phyloP scores from a whole-genome alignment of 345 rosid species.

The Physaria fendleri region DNA sequence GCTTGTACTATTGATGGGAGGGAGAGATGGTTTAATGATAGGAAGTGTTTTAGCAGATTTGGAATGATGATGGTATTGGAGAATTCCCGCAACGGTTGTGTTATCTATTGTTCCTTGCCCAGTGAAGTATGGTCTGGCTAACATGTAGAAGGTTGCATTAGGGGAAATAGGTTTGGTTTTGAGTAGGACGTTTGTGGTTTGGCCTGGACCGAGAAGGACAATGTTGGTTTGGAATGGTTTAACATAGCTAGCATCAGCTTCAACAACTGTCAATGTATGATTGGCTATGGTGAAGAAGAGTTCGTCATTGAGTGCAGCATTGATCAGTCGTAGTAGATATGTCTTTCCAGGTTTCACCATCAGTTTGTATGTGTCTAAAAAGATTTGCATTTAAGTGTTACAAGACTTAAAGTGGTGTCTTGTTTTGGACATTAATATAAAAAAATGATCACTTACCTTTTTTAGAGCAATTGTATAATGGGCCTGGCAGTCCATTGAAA shows the following conservation, averaged over 20 bases:
- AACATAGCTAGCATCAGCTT: conserved; percentile 69
- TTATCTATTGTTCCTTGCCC: conserved; percentile 64
- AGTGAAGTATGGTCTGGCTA: conserved; percentile 65
- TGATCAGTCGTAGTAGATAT: conserved; percentile 64
- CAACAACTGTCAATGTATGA: conserved; percentile 57
- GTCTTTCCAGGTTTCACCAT: conserved; percentile 64
- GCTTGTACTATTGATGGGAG: conserved; percentile 50
- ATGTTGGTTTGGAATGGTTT: conserved; percentile 59
- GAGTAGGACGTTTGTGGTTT: conserved; percentile 66
- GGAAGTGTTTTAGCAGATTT: conserved; percentile 22
- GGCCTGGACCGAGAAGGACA: conserved; percentile 53
- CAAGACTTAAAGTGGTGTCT: not conserved
- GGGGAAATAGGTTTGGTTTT: conserved; percentile 49
- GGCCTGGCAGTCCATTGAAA: conserved; percentile 75
- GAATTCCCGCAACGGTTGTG: conserved; percentile 58
- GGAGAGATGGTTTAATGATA: conserved; percentile 43
- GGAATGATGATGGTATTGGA: conserved; percentile 38
- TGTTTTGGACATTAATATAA: not conserved
- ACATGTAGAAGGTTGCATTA: conserved; percentile 49
- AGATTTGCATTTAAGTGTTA: not conserved
- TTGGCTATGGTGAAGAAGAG: conserved; percentile 74
- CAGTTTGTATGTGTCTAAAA: conserved; percentile 51
- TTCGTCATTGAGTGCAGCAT: conserved; percentile 70
- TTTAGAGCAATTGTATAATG: conserved; percentile 64
- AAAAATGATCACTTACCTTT: conserved; percentile 31